Conservation (phyloP, 148 eudicot genomes). For the Chenopodium quinoa region DNA sequence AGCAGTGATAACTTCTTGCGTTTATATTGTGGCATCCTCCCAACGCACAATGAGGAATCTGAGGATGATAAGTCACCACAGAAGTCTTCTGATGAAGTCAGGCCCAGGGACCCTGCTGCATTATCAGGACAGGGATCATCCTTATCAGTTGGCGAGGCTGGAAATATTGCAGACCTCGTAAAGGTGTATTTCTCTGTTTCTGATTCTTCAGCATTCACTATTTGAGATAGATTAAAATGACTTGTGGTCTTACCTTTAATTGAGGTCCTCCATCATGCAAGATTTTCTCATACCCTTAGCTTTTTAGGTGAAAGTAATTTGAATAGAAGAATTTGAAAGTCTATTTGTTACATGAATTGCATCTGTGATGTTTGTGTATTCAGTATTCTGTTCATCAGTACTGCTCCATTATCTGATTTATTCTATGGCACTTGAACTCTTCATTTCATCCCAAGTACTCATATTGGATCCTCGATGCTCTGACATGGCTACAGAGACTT, state of each 20-base stretch:
- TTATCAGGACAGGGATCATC: conserved; percentile 35
- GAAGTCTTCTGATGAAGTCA: conserved; percentile 44
- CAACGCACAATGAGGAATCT: conserved; percentile 79
- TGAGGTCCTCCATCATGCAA: not conserved
- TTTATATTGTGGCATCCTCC: conserved; percentile 51
- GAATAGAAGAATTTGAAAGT: conserved; percentile 4
- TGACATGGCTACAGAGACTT: not conserved
- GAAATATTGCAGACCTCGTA: conserved; percentile 43
- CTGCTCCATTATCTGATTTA: not conserved
- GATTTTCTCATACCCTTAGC: not conserved
- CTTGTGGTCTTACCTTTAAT: not conserved
- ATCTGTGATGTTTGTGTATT: not conserved
- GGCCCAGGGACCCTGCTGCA: conserved; percentile 28
- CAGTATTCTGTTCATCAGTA: not conserved
- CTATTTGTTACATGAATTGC: not conserved
- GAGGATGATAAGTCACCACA: conserved; percentile 72
- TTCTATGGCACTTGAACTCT: no score
- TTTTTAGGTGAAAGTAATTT: not conserved
- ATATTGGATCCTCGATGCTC: not conserved
- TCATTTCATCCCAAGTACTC: no score
- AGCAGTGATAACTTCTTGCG: conserved; percentile 45
- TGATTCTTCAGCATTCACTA: conserved; percentile 6
- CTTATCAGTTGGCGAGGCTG: conserved; percentile 38
- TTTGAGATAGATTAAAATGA: not conserved
- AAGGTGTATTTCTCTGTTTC: conserved; percentile 45